These are phyloP conservation scores for Porcisia deanei DNA, from an alignment of 208 protist genomes.

Conservation along the genomic window DNA sequence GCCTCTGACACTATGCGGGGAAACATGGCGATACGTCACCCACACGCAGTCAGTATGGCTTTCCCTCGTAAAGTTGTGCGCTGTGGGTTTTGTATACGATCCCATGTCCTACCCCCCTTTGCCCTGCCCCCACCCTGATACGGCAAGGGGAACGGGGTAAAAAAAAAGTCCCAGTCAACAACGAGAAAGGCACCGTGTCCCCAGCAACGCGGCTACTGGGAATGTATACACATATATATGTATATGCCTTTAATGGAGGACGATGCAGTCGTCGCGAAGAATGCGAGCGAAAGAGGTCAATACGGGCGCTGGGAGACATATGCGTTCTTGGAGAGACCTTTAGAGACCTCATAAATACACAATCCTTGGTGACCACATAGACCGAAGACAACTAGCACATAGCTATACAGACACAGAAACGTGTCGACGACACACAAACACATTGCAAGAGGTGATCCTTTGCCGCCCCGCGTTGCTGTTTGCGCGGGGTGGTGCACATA, in stretches of 20 bases:
- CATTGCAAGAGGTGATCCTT: neutral
- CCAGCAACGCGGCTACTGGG: no score
- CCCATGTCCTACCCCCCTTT: no score
- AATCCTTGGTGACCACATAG: neutral
- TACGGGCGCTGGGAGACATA: neutral
- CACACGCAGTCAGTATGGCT: no score
- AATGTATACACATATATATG: no score
- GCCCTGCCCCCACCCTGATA: no score
- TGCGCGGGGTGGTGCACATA: neutral
- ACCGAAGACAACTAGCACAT: neutral
- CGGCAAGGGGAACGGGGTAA: no score
- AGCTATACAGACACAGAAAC: neutral
- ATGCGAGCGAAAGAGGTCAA: neutral
- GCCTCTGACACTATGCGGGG: no score
- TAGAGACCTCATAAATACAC: neutral
- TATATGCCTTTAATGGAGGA: neutral
- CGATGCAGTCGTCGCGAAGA: neutral
- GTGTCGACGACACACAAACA: neutral
- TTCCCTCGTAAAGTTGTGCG: no score
- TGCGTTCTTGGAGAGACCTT: neutral
- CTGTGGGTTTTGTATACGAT: no score
- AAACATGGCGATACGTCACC: no score
- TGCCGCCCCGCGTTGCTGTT: neutral
- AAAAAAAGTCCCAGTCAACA: no score
- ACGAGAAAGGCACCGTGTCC: no score